Evolutionary conservation across 1,284 basidiomycete genomes (phyloP).

Genomic region (Bondarzewia mesenterica): DNA sequence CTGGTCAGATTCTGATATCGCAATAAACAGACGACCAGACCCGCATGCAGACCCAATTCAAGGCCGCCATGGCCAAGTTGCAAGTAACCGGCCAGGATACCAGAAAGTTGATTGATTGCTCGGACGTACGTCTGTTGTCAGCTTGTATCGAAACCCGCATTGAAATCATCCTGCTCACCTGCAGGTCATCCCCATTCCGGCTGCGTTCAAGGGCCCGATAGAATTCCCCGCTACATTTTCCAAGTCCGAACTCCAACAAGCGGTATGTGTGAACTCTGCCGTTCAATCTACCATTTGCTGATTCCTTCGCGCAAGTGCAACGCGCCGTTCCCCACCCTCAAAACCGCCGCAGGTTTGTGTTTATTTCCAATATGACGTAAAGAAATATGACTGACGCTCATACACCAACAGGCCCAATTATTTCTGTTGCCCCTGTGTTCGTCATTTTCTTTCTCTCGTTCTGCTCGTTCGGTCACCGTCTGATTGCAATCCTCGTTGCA

Average conservation of each 20-base stretch:
- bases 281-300: not conserved
- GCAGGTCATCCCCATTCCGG: slow-evolving; percentile 3
- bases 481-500: too few species aligned
- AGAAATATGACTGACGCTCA: too few species aligned
- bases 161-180: not conserved
- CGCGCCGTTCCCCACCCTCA: slow-evolving; percentile 5
- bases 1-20: not conserved
- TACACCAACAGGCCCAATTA: slow-evolving; percentile 2
- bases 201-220: not conserved
- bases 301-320: not conserved
- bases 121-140: too few species aligned
- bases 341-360: too few species aligned
- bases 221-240: not conserved
- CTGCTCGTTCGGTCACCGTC: too few species aligned
- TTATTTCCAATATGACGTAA: too few species aligned
- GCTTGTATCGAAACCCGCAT: too few species aligned
- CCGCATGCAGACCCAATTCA: not conserved
- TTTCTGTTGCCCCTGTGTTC: slow-evolving; percentile 4
- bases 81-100: slow-evolving; percentile 6
- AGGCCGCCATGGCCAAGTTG: not conserved
- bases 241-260: not conserved
- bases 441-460: too few species aligned
- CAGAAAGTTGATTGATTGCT: slow-evolving; percentile 8
- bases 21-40: slow-evolving; percentile 6
- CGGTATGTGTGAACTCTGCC: not conserved